phyloP scores from a whole-genome alignment of 306 rosid genomes.

The Rosa lucieae region DNA sequence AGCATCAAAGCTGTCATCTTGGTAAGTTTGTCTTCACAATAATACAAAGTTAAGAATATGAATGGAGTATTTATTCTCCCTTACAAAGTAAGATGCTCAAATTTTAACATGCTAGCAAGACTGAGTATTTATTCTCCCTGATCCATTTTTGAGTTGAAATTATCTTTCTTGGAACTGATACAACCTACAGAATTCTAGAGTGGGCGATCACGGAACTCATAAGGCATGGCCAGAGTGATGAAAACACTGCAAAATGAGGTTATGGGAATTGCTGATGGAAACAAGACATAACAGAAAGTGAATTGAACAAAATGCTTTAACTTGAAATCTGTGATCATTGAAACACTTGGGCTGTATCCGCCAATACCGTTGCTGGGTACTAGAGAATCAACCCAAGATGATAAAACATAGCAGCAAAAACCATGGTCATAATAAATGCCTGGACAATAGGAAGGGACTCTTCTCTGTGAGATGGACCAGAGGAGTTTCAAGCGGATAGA shows the following conservation, averaged over 20 bases:
- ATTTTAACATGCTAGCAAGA: too few relatives aligned
- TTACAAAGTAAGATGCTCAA: background rate
- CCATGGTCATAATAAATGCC: conserved; percentile 30
- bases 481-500: conserved; percentile 2
- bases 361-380: conserved; percentile 47
- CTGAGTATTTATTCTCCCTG: conserved; percentile 9
- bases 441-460: conserved; percentile 39
- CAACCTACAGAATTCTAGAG: conserved; percentile 36
- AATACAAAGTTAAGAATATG: too few relatives aligned
- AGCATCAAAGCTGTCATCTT: conserved; percentile 44
- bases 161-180: conserved; percentile 40
- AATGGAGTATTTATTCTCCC: background rate
- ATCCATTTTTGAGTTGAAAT: conserved; percentile 27
- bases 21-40: conserved; percentile 27
- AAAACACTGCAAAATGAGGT: background rate
- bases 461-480: background rate
- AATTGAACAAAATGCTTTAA: conserved; percentile 32
- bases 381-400: conserved; percentile 17
- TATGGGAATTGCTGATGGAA: conserved; percentile 20
- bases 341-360: conserved; percentile 36
- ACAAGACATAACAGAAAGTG: conserved; percentile 31
- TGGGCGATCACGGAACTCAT: conserved; percentile 51
- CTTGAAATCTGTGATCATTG: conserved; percentile 51
- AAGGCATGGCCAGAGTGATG: conserved; percentile 32
- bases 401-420: background rate